These are phyloP conservation scores for Eruca vesicaria DNA, from an alignment of 441 rosid genomes.

Conservation along the genomic window DNA sequence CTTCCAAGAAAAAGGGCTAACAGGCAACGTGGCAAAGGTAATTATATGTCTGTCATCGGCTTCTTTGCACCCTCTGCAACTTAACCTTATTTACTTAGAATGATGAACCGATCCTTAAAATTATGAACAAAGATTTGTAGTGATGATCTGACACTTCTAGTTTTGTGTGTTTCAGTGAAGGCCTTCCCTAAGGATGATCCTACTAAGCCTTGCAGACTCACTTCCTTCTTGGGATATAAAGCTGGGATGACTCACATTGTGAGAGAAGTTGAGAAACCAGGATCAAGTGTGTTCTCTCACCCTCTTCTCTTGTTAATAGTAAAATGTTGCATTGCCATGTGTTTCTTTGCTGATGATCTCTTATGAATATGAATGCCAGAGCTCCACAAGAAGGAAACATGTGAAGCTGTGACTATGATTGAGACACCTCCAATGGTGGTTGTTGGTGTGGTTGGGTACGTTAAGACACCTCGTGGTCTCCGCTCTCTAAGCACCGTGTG, in stretches of 20 bases:
- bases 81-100: no score
- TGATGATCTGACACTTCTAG: not conserved
- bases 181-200: slow-evolving; percentile 68
- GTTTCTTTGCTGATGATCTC: not conserved
- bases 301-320: not conserved
- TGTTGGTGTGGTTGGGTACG: slow-evolving; percentile 67
- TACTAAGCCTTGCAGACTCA: slow-evolving; percentile 47
- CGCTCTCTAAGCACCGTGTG: slow-evolving; percentile 56
- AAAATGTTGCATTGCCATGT: not conserved
- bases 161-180: slow-evolving; percentile 46
- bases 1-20: slow-evolving; percentile 61
- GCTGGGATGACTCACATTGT: slow-evolving; percentile 79
- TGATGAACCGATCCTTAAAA: no score
- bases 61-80: no score
- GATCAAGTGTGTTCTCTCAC: slow-evolving; percentile 58
- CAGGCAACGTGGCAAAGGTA: slow-evolving; percentile 63
- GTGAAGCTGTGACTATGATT: slow-evolving; percentile 60
- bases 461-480: slow-evolving; percentile 62
- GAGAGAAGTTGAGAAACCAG: slow-evolving; percentile 69
- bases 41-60: not conserved
- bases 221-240: slow-evolving; percentile 62
- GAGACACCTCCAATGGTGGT: slow-evolving; percentile 70
- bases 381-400: slow-evolving; percentile 74
- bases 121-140: no score
- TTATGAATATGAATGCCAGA: slow-evolving; percentile 27